phyloP scores from a whole-genome alignment of 2,329 filamentous ascomycete genomes.

The Cephalotrichum gorgonifer region DNA sequence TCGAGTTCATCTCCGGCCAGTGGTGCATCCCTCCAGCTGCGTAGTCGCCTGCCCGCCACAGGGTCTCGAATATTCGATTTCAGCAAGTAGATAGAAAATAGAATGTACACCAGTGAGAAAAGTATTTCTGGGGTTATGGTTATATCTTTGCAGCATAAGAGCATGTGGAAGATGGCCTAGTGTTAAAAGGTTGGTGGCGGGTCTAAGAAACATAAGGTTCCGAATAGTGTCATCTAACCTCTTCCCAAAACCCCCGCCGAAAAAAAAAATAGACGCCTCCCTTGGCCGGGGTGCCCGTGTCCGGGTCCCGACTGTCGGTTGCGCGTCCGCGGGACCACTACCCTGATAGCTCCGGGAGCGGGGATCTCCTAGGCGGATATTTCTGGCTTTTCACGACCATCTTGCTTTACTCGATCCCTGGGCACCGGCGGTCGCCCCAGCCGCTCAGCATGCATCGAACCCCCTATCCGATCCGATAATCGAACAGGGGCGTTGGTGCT shows the following conservation, averaged over 20 bases:
- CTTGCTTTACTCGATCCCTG: background rate
- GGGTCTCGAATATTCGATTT: too few relatives aligned
- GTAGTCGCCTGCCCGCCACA: too few relatives aligned
- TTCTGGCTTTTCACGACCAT: background rate
- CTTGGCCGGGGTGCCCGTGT: background rate
- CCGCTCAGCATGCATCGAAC: background rate
- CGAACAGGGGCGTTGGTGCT: background rate
- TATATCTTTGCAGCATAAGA: too few relatives aligned
- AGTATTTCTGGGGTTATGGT: too few relatives aligned
- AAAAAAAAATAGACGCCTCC: background rate
- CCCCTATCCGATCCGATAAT: background rate
- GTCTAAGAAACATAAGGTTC: background rate
- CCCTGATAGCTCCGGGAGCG: background rate
- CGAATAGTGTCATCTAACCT: background rate
- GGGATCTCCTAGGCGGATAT: background rate
- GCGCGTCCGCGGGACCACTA: background rate
- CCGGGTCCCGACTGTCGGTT: background rate
- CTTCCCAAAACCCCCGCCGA: background rate
- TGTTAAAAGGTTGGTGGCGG: too few relatives aligned
- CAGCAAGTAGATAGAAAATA: too few relatives aligned
- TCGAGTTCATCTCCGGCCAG: too few relatives aligned
- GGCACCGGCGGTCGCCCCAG: background rate
- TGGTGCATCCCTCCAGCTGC: too few relatives aligned
- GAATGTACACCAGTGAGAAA: too few relatives aligned
- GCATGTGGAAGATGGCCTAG: too few relatives aligned